Percentiles rank a stretch among this genome's conserved stretches.
These are phyloP conservation scores for Fremontodendron californicum DNA, from an alignment of 345 rosid species.

Conservation along the genomic window DNA sequence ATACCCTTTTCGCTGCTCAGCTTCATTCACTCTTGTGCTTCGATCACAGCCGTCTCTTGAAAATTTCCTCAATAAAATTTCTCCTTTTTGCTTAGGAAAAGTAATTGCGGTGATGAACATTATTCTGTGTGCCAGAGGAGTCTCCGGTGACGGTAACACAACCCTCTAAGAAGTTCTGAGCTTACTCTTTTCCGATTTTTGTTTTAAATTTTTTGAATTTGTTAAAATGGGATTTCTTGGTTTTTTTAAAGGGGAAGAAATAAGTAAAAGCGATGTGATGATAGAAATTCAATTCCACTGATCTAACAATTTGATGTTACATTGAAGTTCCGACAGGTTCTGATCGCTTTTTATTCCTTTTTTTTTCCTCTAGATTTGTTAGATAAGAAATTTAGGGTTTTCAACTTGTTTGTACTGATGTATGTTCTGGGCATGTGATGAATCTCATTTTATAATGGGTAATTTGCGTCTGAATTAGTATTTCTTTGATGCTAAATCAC, in stretches of 20 bases:
- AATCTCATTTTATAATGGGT: conserved; percentile 38
- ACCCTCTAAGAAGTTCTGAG: conserved; percentile 72
- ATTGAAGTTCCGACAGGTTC: conserved; percentile 55
- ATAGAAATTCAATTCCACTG: conserved; percentile 49
- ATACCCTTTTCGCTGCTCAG: neutral
- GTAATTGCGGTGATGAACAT: conserved; percentile 32
- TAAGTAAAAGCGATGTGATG: conserved; percentile 40
- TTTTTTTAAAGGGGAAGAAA: neutral
- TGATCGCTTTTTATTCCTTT: conserved; percentile 29
- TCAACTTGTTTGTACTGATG: neutral
- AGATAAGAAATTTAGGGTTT: neutral
- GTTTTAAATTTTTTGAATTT: neutral
- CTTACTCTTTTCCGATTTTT: neutral
- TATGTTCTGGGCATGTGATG: conserved; percentile 24
- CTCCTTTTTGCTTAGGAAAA: neutral
- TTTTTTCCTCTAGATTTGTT: too few relatives aligned
- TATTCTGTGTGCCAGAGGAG: conserved; percentile 33
- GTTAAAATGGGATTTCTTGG: neutral
- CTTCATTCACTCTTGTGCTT: neutral
- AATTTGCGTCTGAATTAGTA: conserved; percentile 41
- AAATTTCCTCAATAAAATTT: neutral
- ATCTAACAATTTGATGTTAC: conserved; percentile 39
- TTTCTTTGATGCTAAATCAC: conserved; percentile 43
- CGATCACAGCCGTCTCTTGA: neutral
- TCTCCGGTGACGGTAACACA: conserved; percentile 40